Conservation (phyloP, 345 rosid genomes). For the Rhodamnia rubescens region DNA sequence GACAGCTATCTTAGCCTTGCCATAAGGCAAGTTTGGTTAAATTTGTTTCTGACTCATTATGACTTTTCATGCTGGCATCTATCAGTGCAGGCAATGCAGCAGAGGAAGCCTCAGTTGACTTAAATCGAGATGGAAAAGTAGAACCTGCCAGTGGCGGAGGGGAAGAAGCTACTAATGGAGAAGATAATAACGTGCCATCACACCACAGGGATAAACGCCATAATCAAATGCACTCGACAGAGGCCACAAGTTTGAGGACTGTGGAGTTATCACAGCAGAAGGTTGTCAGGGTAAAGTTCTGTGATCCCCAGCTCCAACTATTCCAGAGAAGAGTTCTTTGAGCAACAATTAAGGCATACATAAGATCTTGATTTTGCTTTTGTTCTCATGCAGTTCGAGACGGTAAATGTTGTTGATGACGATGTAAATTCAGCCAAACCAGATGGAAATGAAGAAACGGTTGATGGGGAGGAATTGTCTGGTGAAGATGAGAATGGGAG, state of each 20-base stretch:
- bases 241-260: constrained; percentile 20
- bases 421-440: constrained; percentile 18
- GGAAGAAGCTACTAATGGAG: constrained; percentile 11
- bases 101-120: constrained; percentile 30
- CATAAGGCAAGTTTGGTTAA: not conserved
- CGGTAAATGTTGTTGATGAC: constrained; percentile 12
- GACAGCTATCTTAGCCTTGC: not conserved
- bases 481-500: constrained; percentile 36
- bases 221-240: constrained; percentile 21
- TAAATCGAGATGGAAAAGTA: constrained; percentile 14
- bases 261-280: constrained; percentile 23
- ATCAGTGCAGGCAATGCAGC: constrained; percentile 36
- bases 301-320: not conserved
- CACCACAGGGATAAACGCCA: constrained; percentile 14
- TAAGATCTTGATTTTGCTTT: not conserved
- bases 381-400: constrained; percentile 20
- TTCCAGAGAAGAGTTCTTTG: not conserved
- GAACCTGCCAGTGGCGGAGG: constrained; percentile 11
- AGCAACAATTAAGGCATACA: not conserved
- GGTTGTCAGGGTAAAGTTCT: constrained; percentile 27
- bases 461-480: constrained; percentile 17
- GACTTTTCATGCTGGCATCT: not conserved
- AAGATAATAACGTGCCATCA: constrained; percentile 12
- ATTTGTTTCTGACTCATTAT: not conserved
- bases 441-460: constrained; percentile 29